These are phyloP conservation scores for Hypoxylon perforatum DNA, from an alignment of 495 filamentous ascomycete species.

Conservation along the genomic window DNA sequence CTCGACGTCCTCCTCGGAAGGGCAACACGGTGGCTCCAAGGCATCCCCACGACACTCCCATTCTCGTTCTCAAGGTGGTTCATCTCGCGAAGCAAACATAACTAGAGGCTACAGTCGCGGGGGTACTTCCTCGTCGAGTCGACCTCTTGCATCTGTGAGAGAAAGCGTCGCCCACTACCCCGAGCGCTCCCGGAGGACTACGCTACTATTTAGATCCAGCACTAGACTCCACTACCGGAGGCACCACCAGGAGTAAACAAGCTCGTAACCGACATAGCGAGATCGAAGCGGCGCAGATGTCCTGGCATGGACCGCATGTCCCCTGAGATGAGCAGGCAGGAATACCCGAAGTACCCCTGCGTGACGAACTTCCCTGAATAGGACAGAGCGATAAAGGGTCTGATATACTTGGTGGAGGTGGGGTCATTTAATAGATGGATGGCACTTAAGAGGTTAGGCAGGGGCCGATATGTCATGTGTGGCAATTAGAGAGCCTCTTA, in stretches of 20 bases:
- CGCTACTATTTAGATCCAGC: conserved; percentile 55
- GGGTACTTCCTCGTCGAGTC: conserved; percentile 22
- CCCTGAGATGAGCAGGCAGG: conserved; percentile 57
- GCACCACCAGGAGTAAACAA: conserved; percentile 64
- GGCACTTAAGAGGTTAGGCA: too few species aligned
- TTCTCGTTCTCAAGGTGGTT: conserved; percentile 60
- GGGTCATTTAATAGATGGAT: too few species aligned
- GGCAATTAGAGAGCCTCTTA: too few species aligned
- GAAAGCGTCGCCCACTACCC: conserved; percentile 56
- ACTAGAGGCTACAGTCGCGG: conserved; percentile 51
- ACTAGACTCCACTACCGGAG: conserved; percentile 42
- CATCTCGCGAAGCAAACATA: conserved; percentile 50
- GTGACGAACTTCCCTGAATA: too few species aligned
- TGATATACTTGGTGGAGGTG: too few species aligned
- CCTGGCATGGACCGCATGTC: conserved; percentile 50
- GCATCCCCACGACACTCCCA: conserved; percentile 54
- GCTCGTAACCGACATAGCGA: conserved; percentile 62
- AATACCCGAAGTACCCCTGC: too few species aligned
- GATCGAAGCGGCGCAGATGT: conserved; percentile 54
- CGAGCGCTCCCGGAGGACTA: conserved; percentile 47
- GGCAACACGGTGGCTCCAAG: conserved; percentile 57
- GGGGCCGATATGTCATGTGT: too few species aligned
- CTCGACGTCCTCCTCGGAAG: conserved; percentile 69
- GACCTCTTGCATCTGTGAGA: conserved; percentile 52
- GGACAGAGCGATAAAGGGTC: too few species aligned